Percentiles rank a stretch among this genome's conserved stretches.
Conservation (phyloP, 495 filamentous ascomycete species). For the Daldinia caldariorum region DNA sequence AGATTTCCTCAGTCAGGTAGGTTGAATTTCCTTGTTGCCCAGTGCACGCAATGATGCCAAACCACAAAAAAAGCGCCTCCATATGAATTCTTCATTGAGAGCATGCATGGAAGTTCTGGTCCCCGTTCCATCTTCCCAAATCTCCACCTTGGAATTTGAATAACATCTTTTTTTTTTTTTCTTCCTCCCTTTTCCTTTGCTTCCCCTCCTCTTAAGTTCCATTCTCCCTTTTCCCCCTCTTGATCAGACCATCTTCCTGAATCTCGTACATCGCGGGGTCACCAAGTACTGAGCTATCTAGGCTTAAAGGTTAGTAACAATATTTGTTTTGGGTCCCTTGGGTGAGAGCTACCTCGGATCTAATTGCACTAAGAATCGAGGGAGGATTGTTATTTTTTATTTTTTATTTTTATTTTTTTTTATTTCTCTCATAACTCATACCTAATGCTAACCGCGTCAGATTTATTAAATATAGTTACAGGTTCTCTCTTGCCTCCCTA, state of each 20-base stretch:
- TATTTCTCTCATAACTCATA: neutral
- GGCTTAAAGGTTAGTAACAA: neutral
- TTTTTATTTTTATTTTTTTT: neutral
- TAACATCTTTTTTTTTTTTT: slow-evolving; percentile 10
- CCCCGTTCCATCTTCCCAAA: slow-evolving; percentile 4
- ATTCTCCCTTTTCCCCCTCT: neutral
- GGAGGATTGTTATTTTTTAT: neutral
- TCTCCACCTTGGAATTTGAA: slow-evolving; percentile 15
- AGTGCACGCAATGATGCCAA: slow-evolving; percentile 32
- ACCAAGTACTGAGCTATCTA: neutral
- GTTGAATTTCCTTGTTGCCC: slow-evolving; percentile 22
- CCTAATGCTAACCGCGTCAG: slow-evolving; percentile 10
- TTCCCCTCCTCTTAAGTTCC: slow-evolving; percentile 1
- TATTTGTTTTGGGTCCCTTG: neutral
- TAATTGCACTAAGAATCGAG: neutral
- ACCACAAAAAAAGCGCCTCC: slow-evolving; percentile 1
- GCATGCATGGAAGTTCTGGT: slow-evolving; percentile 8
- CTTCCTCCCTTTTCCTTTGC: neutral
- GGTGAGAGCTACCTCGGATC: slow-evolving; percentile 7
- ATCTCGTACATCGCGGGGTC: slow-evolving; percentile 1
- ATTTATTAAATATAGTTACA: slow-evolving; percentile 10
- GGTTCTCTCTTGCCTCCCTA: neutral
- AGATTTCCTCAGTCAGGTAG: neutral
- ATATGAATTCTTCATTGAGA: slow-evolving; percentile 15
- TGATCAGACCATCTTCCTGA: neutral